A percentile compares a stretch with the other conserved stretches of the same genome.
phyloP scores from a whole-genome alignment of 106 monocot genomes.

The Phalaenopsis aphrodite region DNA sequence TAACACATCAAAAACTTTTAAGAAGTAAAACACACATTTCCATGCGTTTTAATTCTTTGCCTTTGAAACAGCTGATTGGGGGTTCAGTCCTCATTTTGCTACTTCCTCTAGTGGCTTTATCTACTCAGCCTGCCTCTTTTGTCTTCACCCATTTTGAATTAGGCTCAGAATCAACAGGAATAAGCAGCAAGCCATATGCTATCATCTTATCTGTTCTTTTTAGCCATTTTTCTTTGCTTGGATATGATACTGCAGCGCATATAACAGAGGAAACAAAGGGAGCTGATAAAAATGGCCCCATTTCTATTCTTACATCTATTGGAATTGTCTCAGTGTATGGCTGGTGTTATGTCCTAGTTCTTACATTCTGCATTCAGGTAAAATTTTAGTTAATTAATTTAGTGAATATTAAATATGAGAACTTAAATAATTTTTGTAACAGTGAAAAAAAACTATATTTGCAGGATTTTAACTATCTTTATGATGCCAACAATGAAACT shows the following conservation, averaged over 20 bases:
- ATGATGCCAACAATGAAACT: conserved; percentile 57
- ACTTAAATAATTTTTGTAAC: neutral
- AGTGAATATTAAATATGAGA: neutral
- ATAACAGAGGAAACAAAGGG: conserved; percentile 78
- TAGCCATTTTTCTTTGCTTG: conserved; percentile 72
- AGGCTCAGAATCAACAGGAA: conserved; percentile 43
- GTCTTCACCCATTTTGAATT: conserved; percentile 57
- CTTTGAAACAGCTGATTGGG: conserved; percentile 36
- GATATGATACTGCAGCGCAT: conserved; percentile 79
- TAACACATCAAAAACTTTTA: no score
- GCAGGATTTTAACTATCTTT: conserved; percentile 57
- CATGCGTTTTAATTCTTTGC: no score
- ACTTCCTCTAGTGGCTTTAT: conserved; percentile 47
- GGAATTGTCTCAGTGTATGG: conserved; percentile 63
- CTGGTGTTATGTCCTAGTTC: conserved; percentile 63
- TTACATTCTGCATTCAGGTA: conserved; percentile 87
- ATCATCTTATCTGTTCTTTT: conserved; percentile 47
- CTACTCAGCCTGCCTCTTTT: conserved; percentile 47
- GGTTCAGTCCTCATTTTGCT: conserved; percentile 43
- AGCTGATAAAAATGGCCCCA: conserved; percentile 72
- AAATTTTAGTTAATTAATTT: neutral
- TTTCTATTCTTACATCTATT: conserved; percentile 62
- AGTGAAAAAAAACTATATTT: neutral
- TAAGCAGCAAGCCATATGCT: conserved; percentile 53
- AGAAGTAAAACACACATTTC: no score